Evolutionary conservation across 2,329 filamentous ascomycete species (phyloP), one percentile per base, ranked within the genome.

Genomic region (Pyrenophora graminea): DNA sequence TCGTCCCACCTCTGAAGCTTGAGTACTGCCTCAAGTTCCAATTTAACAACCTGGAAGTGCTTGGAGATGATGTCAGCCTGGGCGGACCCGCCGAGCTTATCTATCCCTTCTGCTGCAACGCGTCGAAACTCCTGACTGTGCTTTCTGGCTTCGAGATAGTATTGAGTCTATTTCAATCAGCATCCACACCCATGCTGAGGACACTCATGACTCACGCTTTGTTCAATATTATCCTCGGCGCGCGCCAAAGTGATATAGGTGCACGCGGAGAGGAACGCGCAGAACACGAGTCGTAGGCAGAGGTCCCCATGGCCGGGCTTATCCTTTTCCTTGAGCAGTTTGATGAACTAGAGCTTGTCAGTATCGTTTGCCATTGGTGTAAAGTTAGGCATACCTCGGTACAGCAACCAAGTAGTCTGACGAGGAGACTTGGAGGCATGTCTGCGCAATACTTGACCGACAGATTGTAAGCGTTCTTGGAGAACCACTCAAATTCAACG

Each of bases 401-500:
- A 59, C 79, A 82, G 19, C 71, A 64, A 6, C 69, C 57, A 3
- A 83, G 59, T 19, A 96, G 78, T 3, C 82, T 77, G 3, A 86
- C 66, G 0, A 87, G 76, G 41, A 79, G 71, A 5, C 70, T 67
- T 1, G 85, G 77, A 19, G 81, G 69, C 79, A 87, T 86, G 1
- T 81, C 76, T 1, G 79, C 78, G 58, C 80, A 81, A 51, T 86
- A 78, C 53, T 85, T 84, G 4, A 93, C 72, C 0, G 85, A 86
- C 6, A 91, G 70, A 59, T 94, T 95, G 76, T 95, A 96, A 1
- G 88, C 82, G 56, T 89, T 93, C 56, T 86, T 86, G 32, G 86
- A 87, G 68, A 96, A 92, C 91, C 91, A 96, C 59, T 92, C 82
- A 3, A 95, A 77, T 62, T 96, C 91, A 3, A 78, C 69, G 0